Evolutionary conservation across 225 moss, liverwort and hornwort genomes (phyloP), one percentile per base, ranked within the genome.

Genomic region (Lunularia cruciata): DNA sequence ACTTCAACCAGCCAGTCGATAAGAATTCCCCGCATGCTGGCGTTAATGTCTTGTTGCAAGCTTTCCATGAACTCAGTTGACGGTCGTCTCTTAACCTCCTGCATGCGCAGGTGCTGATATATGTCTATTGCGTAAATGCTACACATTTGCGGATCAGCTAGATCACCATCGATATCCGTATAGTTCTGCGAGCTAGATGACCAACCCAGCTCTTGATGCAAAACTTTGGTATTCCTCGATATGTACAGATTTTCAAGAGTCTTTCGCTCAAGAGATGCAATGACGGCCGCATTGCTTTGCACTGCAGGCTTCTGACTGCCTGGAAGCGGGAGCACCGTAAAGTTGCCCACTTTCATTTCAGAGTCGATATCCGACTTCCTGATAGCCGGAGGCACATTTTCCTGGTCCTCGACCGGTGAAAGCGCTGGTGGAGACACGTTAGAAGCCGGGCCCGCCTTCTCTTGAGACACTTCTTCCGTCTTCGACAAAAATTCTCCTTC

Each of bases 1-100:
- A 98, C 98, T 80, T 98, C 98, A 1, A 98, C 98, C n/a, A 98
- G 84, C 98, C 98, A 98, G 67, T 98, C 98, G n/a, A 98, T 82
- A 9, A 98, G 81, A 65, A 98, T 98, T 28, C 91, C 98, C 49
- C 98, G 78, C 98, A 98, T 98, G 38, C 81, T 83, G 43, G 90
- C 70, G 51, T 93, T 89, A 8, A 98, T 98, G 11, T 98, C 98
- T 54, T 93, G 88, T 79, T 98, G 98, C 76, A 98, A 68, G 13
- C 60, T 35, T 71, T 98, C 93, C 98, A 98, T 98, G 76, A 98
- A 98, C 76, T 86, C 81, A 18, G 83, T 81, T 8, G 86, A 78
- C 0, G 98, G 98, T 28, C 98, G 83, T 67, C 98, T 83, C 58
- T 93, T 98, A 23, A 98, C 98, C 85, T 98, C 98, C 6, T 92